Percentiles rank a stretch among this genome's conserved stretches.
Evolutionary conservation across 805 yeast species (phyloP).

Genomic region (Ogataea siamensis): DNA sequence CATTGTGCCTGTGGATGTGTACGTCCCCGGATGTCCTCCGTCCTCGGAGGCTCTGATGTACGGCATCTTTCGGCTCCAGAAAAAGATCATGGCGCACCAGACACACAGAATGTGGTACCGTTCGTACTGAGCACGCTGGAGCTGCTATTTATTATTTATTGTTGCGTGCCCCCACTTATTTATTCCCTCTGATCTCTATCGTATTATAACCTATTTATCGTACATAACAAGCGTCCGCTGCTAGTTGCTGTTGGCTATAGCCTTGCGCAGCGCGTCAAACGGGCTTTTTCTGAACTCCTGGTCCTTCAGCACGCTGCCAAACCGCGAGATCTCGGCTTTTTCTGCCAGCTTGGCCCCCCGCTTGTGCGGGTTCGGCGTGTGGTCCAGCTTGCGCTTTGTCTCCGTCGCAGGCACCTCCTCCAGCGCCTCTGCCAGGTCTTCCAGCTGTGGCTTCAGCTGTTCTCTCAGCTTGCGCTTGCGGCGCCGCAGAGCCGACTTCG

Average conservation of each 20-base stretch:
- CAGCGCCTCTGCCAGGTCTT: constrained; percentile 56
- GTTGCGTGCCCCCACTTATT: not conserved
- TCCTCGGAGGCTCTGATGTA: constrained; percentile 89
- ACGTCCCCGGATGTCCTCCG: constrained; percentile 93
- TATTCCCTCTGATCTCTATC: not conserved
- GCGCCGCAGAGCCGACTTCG: constrained; percentile 64
- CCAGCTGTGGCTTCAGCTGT: constrained; percentile 64
- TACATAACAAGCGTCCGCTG: not conserved
- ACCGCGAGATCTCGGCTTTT: constrained; percentile 54
- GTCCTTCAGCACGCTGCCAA: constrained; percentile 56
- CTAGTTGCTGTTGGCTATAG: constrained; percentile 39
- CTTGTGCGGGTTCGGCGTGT: constrained; percentile 35
- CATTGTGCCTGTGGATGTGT: constrained; percentile 83
- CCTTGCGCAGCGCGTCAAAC: constrained; percentile 61
- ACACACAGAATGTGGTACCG: constrained; percentile 87
- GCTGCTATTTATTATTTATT: constrained; percentile 5
- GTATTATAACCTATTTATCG: not conserved
- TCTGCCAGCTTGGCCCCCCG: constrained; percentile 55
- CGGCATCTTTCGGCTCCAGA: constrained; percentile 84
- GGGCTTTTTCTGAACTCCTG: constrained; percentile 56
- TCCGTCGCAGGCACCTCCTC: constrained; percentile 23
- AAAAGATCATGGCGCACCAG: constrained; percentile 82
- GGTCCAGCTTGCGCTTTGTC: constrained; percentile 36
- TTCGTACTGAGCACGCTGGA: constrained; percentile 29
- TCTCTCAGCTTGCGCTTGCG: constrained; percentile 62